Percentiles rank a stretch among this genome's conserved stretches.
phyloP scores from a whole-genome alignment of 2,329 filamentous ascomycete genomes.

The Aspergillus tubingensis region DNA sequence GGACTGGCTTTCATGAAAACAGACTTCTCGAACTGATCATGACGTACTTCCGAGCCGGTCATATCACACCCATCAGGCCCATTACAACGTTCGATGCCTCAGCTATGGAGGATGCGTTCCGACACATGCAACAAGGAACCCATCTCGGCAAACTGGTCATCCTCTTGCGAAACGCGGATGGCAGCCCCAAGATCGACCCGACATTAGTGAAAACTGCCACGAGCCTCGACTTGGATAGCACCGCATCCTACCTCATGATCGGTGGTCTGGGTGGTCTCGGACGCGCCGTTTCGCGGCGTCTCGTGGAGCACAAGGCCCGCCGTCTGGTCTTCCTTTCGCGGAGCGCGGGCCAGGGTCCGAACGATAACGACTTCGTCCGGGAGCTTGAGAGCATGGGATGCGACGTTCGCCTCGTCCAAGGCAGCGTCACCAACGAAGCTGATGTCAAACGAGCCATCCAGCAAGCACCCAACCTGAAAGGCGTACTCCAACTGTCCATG shows the following conservation, averaged over 20 bases:
- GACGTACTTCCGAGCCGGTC: background rate
- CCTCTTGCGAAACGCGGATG: background rate
- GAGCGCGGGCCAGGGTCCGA: background rate
- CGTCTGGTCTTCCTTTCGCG: conserved; percentile 17
- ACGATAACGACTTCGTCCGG: conserved; percentile 6
- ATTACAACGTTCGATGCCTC: background rate
- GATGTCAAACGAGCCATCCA: conserved; percentile 14
- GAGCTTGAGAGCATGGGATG: conserved; percentile 8
- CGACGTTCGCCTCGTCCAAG: conserved; percentile 4
- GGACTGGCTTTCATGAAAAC: too few species aligned
- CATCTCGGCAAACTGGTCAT: conserved; percentile 9
- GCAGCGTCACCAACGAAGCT: conserved; percentile 8
- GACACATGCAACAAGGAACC: conserved; percentile 1
- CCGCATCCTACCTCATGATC: conserved; percentile 16
- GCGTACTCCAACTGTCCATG: conserved; percentile 27
- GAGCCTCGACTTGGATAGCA: background rate
- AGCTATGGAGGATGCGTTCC: background rate
- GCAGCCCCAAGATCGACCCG: background rate
- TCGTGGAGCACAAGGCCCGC: conserved; percentile 20
- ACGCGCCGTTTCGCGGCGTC: conserved; percentile 14
- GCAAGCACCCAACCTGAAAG: conserved; percentile 5
- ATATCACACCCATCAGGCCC: background rate
- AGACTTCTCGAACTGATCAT: background rate
- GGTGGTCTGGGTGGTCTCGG: conserved; percentile 23
- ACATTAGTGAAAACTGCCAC: background rate